These are phyloP conservation scores for Parasitella parasitica DNA, from an alignment of 371 early-diverging fungal genomes.

Conservation along the genomic window DNA sequence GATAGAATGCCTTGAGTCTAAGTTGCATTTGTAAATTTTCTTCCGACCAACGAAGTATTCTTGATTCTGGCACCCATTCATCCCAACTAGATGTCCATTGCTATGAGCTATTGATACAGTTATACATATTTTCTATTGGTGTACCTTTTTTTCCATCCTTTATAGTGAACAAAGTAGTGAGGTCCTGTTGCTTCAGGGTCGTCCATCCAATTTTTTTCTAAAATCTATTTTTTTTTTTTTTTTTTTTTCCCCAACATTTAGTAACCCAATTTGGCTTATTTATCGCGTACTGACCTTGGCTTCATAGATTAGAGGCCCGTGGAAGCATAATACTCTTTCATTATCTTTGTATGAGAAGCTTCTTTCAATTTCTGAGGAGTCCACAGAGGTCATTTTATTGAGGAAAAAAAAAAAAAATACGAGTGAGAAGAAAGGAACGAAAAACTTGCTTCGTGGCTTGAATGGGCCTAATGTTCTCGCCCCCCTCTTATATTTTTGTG, in stretches of 20 bases:
- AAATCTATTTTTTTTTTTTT: conserved; percentile 19
- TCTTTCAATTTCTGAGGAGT: conserved; percentile 8
- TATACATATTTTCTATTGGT: not conserved
- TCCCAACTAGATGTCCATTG: conserved; percentile 78
- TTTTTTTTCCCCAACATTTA: no score
- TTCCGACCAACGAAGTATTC: conserved; percentile 81
- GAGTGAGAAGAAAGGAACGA: not conserved
- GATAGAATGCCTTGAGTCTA: conserved; percentile 62
- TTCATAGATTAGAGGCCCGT: conserved; percentile 94
- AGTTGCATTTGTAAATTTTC: conserved; percentile 82
- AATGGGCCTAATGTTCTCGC: not conserved
- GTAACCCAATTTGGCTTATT: not conserved
- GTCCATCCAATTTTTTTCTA: conserved; percentile 31
- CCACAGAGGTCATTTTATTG: not conserved
- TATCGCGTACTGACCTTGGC: conserved; percentile 75
- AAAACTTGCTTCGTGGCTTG: not conserved
- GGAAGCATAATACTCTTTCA: conserved; percentile 92
- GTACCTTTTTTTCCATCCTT: conserved; percentile 95
- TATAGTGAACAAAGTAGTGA: conserved; percentile 93
- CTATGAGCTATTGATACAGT: not conserved
- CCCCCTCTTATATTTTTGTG: not conserved
- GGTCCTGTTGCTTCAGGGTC: conserved; percentile 64
- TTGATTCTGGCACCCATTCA: conserved; percentile 95
- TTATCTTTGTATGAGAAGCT: conserved; percentile 41
- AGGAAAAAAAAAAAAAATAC: not conserved